Conservation (phyloP, 768 basidiomycete species). For the Dacryopinax spathularia region DNA sequence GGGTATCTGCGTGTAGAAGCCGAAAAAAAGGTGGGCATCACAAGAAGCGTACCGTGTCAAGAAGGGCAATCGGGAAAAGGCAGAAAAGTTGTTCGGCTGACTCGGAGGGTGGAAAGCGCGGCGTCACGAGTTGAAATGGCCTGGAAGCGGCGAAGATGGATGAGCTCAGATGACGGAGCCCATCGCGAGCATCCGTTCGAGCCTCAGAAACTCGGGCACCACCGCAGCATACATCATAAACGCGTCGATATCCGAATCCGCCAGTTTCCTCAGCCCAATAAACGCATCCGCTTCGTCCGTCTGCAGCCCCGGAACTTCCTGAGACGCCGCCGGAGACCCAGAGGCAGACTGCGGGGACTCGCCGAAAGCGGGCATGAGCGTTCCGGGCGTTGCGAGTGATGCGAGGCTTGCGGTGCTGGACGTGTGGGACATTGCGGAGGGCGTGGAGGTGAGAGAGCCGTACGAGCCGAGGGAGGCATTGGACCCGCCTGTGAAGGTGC, state of each 20-base stretch:
- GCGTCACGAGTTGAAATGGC: too few relatives aligned
- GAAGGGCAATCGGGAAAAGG: too few relatives aligned
- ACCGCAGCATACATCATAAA: conserved; percentile 77
- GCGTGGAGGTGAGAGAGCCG: neutral
- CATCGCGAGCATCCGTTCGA: conserved; percentile 68
- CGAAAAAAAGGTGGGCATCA: neutral
- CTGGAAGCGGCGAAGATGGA: too few relatives aligned
- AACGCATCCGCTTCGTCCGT: conserved; percentile 61
- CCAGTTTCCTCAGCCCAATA: conserved; percentile 65
- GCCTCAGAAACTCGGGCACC: conserved; percentile 65
- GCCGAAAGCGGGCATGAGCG: neutral
- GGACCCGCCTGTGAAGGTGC: neutral
- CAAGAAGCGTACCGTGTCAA: neutral
- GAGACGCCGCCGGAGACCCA: conserved; percentile 47
- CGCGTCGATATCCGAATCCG: conserved; percentile 69
- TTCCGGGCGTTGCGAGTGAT: neutral
- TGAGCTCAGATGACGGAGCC: conserved; percentile 25
- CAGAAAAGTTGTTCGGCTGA: too few relatives aligned
- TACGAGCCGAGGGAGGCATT: neutral
- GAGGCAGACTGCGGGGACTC: conserved; percentile 17
- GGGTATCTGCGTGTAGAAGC: neutral
- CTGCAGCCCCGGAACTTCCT: conserved; percentile 48
- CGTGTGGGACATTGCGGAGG: neutral
- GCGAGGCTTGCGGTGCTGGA: neutral
- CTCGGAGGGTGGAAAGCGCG: too few relatives aligned